Evolutionary conservation across 305 asterid genomes (phyloP), one percentile per base, ranked within the genome.

Genomic region (Solanum hybrid): DNA sequence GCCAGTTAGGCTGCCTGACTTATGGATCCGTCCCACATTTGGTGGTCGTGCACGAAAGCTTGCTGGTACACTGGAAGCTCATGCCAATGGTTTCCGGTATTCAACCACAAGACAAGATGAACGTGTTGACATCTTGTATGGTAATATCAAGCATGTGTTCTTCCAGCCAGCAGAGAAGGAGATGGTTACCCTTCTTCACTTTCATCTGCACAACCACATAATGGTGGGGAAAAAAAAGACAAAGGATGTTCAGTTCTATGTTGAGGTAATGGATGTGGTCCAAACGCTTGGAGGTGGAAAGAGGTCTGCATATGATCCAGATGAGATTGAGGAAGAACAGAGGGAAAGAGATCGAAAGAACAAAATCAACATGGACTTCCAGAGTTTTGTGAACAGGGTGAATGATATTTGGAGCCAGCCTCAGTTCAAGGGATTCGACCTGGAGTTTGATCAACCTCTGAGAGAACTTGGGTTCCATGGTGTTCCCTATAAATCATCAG

Each of bases 251-350:
- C 98, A 96, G 86, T 96, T 96, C 91, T 96, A 94, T 87, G 93
- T 93, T 10, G 99, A 96, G 92, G 98, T 96, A 71, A 96, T 96
- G 98, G 98, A 96, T 86, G 93, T 93, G 92, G 98, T 95, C 66
- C 98, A 96, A 79, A 93, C 94, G 24, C 93, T 95, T 85, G 96
- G 98, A 7, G 94, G 96, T 91, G 95, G 97, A 75, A 94, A 92
- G 92, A 91, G 99, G 88, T 94, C 96, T 85, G 94, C 96, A 13
- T 96, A 95, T 88, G 99, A 96, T 86, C 98, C 99, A 8, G 98
- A 96, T 90, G 99, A 96, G 94, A 95, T 96, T 87, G 98, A 96
- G 94, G 99, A 96, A 92, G 99, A 96, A 85, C 98, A 96, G 88
- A 91, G 99, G 89, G 98, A 96, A 93, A 94, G 98, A 75, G 97